These are phyloP conservation scores for Russula sp. DNA, from an alignment of 768 basidiomycete species.

Conservation along the genomic window DNA sequence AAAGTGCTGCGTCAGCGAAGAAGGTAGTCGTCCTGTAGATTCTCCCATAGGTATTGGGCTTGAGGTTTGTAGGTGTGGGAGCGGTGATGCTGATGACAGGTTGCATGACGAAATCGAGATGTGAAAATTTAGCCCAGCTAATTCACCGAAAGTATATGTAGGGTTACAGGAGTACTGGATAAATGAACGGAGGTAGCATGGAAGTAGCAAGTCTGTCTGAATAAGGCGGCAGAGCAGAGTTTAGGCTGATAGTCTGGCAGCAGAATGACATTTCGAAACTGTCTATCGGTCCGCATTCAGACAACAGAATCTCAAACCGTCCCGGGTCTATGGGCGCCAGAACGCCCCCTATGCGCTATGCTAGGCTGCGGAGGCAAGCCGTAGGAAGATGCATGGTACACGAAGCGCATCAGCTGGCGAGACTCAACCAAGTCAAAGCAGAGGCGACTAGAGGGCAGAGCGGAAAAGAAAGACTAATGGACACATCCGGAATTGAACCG, in stretches of 20 bases:
- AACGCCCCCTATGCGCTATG: no score
- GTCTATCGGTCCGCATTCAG: neutral
- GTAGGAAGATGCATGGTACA: no score
- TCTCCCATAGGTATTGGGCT: neutral
- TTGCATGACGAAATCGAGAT: neutral
- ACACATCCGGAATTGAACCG: conserved; percentile 12
- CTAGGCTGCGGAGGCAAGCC: no score
- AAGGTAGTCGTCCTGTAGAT: conserved; percentile 31
- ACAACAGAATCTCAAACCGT: neutral
- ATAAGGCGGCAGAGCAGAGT: neutral
- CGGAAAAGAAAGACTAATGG: neutral
- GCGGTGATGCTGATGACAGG: conserved; percentile 8
- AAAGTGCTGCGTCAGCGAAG: conserved; percentile 53
- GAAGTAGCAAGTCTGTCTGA: neutral
- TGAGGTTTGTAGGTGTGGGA: conserved; percentile 2
- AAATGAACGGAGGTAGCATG: no score
- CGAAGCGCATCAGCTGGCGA: neutral
- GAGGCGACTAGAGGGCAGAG: neutral
- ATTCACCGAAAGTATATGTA: neutral
- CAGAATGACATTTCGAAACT: neutral
- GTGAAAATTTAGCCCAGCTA: conserved; percentile 8
- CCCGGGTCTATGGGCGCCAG: neutral
- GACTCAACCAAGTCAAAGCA: neutral
- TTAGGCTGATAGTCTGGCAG: neutral
- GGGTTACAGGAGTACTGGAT: neutral